These are phyloP conservation scores for Chlamydomonas incerta DNA, from an alignment of 139 green algal species.

Conservation along the genomic window DNA sequence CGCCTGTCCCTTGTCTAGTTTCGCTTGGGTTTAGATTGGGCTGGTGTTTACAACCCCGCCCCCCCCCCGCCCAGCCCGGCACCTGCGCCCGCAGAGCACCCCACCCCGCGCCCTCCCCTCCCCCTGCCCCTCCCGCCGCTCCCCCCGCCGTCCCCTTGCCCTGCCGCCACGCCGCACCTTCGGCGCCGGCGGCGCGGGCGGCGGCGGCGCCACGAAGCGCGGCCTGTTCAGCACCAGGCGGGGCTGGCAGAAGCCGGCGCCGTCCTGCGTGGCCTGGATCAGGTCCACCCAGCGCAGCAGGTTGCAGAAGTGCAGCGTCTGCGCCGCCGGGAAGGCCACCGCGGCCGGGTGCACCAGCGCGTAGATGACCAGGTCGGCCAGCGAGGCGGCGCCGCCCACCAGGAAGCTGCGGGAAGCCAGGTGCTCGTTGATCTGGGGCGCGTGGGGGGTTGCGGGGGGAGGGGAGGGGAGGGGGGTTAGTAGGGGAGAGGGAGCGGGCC, in stretches of 20 bases:
- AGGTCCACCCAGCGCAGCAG: slow-evolving; percentile 79
- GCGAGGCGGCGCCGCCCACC: slow-evolving; percentile 35
- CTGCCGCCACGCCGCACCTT: slow-evolving; percentile 14
- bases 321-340: slow-evolving; percentile 76
- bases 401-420: slow-evolving; percentile 57
- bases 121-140: background rate
- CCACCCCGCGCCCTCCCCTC: no score
- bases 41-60: no score
- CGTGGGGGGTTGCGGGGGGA: no score
- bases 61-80: no score
- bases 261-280: slow-evolving; percentile 18
- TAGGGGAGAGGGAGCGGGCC: no score
- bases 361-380: slow-evolving; percentile 67
- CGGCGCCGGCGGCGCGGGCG: slow-evolving; percentile 34
- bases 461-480: no score
- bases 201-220: slow-evolving; percentile 49
- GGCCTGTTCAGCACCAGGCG: slow-evolving; percentile 46
- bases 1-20: no score
- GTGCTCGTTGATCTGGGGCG: slow-evolving; percentile 57
- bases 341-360: slow-evolving; percentile 57
- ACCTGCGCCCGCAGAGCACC: no score
- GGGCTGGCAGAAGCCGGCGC: background rate
- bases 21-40: no score
- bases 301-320: slow-evolving; percentile 75
- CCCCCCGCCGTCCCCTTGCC: no score